Base-by-base conservation (phyloP, 2,329 filamentous ascomycete genomes). In the Alternaria viburni region DNA sequence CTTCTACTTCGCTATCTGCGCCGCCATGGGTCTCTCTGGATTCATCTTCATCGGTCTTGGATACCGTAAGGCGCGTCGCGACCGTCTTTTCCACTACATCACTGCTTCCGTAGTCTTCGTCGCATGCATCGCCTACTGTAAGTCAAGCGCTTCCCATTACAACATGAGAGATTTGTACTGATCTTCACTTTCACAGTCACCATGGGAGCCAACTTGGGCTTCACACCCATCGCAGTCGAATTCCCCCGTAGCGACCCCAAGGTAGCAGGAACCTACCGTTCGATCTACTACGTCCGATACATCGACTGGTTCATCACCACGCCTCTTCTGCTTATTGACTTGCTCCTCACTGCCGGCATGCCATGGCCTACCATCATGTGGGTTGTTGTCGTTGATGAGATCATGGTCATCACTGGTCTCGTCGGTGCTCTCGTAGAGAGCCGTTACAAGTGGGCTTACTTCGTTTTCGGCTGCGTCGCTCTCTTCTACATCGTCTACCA, bases 371-470 rank as follows among this genome's bases (percentile, higher is more conserved):
- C 87, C 2, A 87, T 91, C 26, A 73, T 90, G 43, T 87, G 85
- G 72, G 86, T 87, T 2, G 81, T 91, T 8, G 80, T 91, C 6
- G 83, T 90, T 4, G 88, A 90, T 66, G 82, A 86, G 71, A 82
- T 91, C 70, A 90, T 91, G 88, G 86, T 92, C 51, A 80, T 91
- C n/a, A 87, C 86, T 21, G 88, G 88, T 23, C 84, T 91, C 6
- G 83, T 91, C 17, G 90, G 90, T 26, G 88, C 90, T 4, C 84
- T 91, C 1, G 87, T 90, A 4, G 75, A 78, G 15, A 87, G 85
- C 9, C 81, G 79, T 3, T 92, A 91, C 82, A 92, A 91, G 74
- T 91, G 87, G 88, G 88, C 88, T 2, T 92, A 89, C 79, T 90
- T 85, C 75, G 79, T 81, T 10, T 89, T 90, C 59, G 82, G 82